phyloP scores from a whole-genome alignment of 495 filamentous ascomycete species.

The Hypoxylon intermedium region DNA sequence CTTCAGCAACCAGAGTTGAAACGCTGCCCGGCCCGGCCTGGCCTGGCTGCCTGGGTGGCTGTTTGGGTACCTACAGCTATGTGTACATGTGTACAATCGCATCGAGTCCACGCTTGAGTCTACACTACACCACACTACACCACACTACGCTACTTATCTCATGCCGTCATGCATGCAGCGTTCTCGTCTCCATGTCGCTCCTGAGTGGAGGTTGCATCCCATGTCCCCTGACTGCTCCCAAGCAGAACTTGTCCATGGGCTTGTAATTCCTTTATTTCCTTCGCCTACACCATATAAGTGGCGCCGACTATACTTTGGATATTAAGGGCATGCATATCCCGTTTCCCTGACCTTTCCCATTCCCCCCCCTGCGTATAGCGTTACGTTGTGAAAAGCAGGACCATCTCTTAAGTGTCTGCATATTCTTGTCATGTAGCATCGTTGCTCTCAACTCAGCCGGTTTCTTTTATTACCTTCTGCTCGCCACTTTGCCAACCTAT shows the following conservation, averaged over 20 bases:
- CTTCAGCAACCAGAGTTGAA: conserved; percentile 33
- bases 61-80: not conserved
- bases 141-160: too few species aligned
- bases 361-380: conserved; percentile 28
- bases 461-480: conserved; percentile 14
- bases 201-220: conserved; percentile 35
- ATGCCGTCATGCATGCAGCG: conserved; percentile 11
- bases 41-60: conserved; percentile 2
- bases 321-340: conserved; percentile 40
- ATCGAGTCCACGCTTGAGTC: conserved; percentile 5
- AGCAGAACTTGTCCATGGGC: conserved; percentile 13
- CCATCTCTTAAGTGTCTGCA: conserved; percentile 33
- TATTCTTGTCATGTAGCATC: conserved; percentile 26
- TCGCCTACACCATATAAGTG: conserved; percentile 19
- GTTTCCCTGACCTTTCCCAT: conserved; percentile 30
- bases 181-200: conserved; percentile 16
- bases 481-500: conserved; percentile 11
- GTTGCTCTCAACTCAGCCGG: conserved; percentile 9
- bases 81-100: conserved; percentile 5
- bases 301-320: conserved; percentile 29
- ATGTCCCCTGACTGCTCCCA: conserved; percentile 18
- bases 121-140: too few species aligned
- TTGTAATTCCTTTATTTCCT: conserved; percentile 27
- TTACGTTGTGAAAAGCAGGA: conserved; percentile 31
- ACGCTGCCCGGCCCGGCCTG: conserved; percentile 22